phyloP scores from a whole-genome alignment of 257 asterid genomes.

The Cruciata laevipes region DNA sequence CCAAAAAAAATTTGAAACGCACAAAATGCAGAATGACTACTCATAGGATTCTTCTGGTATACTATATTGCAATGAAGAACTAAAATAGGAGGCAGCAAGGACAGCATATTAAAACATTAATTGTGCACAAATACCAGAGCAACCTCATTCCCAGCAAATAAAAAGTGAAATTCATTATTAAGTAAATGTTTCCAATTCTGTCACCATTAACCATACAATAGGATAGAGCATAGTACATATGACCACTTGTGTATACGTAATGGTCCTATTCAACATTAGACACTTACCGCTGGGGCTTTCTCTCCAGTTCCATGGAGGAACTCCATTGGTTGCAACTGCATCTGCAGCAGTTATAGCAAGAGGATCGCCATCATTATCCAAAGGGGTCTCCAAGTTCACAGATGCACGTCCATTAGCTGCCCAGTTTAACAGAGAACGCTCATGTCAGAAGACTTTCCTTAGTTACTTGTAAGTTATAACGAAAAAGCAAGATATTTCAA shows the following conservation, averaged over 20 bases:
- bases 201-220: background rate
- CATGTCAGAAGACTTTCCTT: background rate
- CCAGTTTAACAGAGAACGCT: constrained; percentile 6
- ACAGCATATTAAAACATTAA: background rate
- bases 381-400: constrained; percentile 60
- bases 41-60: background rate
- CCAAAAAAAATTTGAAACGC: background rate
- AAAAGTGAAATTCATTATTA: background rate
- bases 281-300: constrained; percentile 28
- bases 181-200: background rate
- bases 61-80: background rate
- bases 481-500: background rate
- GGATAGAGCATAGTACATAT: background rate
- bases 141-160: background rate
- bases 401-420: constrained; percentile 69
- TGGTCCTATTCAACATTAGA: background rate
- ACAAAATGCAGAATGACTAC: background rate
- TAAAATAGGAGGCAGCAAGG: background rate
- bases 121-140: background rate
- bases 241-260: too few relatives aligned
- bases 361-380: constrained; percentile 90
- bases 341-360: constrained; percentile 83
- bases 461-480: background rate
- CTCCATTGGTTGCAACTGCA: constrained; percentile 71
- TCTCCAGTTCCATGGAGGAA: constrained; percentile 97